Conservation (phyloP, 2,329 filamentous ascomycete species). For the Claviceps pazoutovae region DNA sequence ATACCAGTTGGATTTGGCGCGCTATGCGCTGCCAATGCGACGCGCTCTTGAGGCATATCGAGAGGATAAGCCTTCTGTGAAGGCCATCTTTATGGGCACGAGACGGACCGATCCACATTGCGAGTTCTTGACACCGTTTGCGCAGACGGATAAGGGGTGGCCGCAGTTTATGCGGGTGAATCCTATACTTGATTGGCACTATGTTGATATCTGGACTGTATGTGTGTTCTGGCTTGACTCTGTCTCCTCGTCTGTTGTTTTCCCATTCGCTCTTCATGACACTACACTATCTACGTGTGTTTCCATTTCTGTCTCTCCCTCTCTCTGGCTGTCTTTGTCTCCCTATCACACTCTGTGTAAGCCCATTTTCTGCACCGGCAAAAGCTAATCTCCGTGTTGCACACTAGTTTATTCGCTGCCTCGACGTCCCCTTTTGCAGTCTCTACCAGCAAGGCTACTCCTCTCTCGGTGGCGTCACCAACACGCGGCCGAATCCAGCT, state of each 20-base stretch:
- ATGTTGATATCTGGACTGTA: conserved; percentile 86
- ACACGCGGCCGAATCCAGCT: conserved; percentile 81
- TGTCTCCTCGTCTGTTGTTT: neutral
- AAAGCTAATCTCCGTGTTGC: too few relatives aligned
- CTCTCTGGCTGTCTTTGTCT: neutral
- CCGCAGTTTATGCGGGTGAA: conserved; percentile 86
- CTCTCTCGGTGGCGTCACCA: conserved; percentile 74
- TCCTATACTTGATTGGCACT: conserved; percentile 96
- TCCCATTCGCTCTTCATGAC: neutral
- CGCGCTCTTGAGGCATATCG: conserved; percentile 69
- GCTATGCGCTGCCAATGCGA: conserved; percentile 69
- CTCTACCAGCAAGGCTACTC: conserved; percentile 86
- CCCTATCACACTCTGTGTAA: too few relatives aligned
- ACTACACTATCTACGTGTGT: too few relatives aligned
- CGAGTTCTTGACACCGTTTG: conserved; percentile 63
- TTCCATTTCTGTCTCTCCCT: neutral
- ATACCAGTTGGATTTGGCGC: conserved; percentile 64
- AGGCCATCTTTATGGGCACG: conserved; percentile 49
- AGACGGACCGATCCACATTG: conserved; percentile 87
- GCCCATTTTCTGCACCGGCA: too few relatives aligned
- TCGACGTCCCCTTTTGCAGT: conserved; percentile 70
- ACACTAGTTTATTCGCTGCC: conserved; percentile 58
- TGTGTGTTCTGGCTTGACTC: conserved; percentile 7
- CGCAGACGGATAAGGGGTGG: conserved; percentile 80
- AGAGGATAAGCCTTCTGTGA: conserved; percentile 45